phyloP scores from a whole-genome alignment of 2,329 filamentous ascomycete genomes.

The Botryosphaeria dothidea region DNA sequence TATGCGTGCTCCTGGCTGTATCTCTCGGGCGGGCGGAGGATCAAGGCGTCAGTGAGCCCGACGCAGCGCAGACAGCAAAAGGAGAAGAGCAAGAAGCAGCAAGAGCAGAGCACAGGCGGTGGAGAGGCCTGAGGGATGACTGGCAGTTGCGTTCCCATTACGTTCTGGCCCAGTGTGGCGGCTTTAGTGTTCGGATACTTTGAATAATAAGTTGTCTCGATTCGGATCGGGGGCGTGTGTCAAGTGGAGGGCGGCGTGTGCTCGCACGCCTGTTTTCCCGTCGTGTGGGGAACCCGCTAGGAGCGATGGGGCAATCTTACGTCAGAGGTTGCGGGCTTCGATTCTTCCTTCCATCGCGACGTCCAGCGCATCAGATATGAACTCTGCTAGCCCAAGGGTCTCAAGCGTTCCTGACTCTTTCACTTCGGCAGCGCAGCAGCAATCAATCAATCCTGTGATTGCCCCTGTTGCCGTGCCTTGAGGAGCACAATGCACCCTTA shows the following conservation, averaged over 20 bases:
- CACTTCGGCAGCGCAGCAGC: background rate
- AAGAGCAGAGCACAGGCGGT: background rate
- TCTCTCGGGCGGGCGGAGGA: constrained; percentile 43
- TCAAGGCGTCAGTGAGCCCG: constrained; percentile 27
- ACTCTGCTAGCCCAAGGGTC: background rate
- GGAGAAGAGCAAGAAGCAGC: background rate
- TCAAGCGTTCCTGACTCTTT: background rate
- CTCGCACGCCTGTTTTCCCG: background rate
- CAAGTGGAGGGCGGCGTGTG: constrained; percentile 9
- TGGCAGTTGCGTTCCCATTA: background rate
- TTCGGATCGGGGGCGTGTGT: background rate
- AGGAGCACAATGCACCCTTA: background rate
- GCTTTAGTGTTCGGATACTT: background rate
- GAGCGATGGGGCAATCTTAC: constrained; percentile 11
- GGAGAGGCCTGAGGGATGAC: background rate
- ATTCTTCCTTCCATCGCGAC: background rate
- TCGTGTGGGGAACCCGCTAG: constrained; percentile 7
- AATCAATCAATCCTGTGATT: background rate
- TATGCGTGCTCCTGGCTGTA: constrained; percentile 58
- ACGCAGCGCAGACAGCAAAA: background rate
- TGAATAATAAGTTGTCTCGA: constrained; percentile 5
- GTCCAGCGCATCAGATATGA: background rate
- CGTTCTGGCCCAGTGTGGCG: background rate
- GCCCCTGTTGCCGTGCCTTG: background rate
- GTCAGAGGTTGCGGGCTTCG: constrained; percentile 1